Conservation (phyloP, 495 filamentous ascomycete species). For the Penicillium arizonense region DNA sequence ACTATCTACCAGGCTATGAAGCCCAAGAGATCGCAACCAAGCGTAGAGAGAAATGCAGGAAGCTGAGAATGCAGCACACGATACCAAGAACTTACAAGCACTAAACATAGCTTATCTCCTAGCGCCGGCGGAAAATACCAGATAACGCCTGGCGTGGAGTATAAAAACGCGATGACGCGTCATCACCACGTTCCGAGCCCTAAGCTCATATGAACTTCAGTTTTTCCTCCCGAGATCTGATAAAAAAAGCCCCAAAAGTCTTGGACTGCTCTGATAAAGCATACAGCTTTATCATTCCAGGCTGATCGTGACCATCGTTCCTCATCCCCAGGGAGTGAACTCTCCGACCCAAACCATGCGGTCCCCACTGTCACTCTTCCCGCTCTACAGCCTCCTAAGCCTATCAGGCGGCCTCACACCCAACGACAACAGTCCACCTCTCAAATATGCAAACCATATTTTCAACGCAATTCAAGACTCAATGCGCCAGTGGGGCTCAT, state of each 20-base stretch:
- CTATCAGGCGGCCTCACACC: constrained; percentile 6
- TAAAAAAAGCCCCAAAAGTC: not conserved
- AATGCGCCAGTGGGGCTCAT: constrained; percentile 69
- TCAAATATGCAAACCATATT: constrained; percentile 54
- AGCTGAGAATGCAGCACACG: too few relatives aligned
- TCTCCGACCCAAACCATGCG: constrained; percentile 11
- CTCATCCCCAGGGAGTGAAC: not conserved
- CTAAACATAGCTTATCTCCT: constrained; percentile 5
- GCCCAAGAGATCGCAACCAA: too few relatives aligned
- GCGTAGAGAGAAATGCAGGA: too few relatives aligned
- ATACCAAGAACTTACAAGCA: not conserved
- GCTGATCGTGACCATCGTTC: too few relatives aligned
- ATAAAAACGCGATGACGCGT: constrained; percentile 1
- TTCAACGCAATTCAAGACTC: constrained; percentile 68
- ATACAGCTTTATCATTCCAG: too few relatives aligned
- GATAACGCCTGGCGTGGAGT: not conserved
- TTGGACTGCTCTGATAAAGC: too few relatives aligned
- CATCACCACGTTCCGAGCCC: not conserved
- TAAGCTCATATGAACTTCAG: not conserved
- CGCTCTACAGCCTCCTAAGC: constrained; percentile 9
- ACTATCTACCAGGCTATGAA: too few relatives aligned
- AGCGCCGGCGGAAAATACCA: constrained; percentile 1
- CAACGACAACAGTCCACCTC: not conserved
- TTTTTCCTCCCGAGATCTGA: not conserved
- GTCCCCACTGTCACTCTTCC: constrained; percentile 1